Conservation (phyloP, 2,329 filamentous ascomycete genomes). For the Aspergillus fischeri region DNA sequence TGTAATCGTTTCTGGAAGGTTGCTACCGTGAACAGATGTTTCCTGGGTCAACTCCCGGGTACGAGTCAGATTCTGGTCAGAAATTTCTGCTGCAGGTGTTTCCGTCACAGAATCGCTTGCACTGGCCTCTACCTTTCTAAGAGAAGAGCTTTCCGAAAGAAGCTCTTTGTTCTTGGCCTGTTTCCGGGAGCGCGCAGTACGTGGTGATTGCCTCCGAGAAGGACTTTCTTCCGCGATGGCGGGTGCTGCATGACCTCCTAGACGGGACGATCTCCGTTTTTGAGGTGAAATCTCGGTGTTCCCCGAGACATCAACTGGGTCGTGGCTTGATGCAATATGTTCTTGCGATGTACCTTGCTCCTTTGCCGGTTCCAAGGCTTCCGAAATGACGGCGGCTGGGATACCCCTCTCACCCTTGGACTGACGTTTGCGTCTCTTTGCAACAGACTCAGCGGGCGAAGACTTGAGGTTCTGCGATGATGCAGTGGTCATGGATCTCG, state of each 20-base stretch:
- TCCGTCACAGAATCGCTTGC: neutral
- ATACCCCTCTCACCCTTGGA: constrained; percentile 5
- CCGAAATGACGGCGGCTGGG: neutral
- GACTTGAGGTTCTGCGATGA: constrained; percentile 6
- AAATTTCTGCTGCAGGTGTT: neutral
- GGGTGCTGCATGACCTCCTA: constrained; percentile 20
- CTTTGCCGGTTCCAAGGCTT: neutral
- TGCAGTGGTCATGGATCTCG: constrained; percentile 7
- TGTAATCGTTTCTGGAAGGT: constrained; percentile 9
- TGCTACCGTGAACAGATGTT: neutral
- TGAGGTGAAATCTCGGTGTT: constrained; percentile 17
- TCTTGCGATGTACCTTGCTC: neutral
- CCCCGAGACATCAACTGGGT: constrained; percentile 4
- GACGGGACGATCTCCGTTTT: constrained; percentile 29
- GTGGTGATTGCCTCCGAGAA: constrained; percentile 12
- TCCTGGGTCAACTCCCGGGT: neutral
- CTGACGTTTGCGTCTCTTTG: constrained; percentile 23
- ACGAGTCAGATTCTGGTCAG: neutral
- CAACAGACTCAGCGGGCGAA: constrained; percentile 17
- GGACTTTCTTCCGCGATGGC: constrained; percentile 9
- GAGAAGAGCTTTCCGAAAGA: constrained; percentile 3
- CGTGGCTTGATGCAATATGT: neutral
- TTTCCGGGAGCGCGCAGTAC: constrained; percentile 17
- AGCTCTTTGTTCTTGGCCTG: constrained; percentile 13
- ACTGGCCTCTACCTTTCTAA: constrained; percentile 1